Evolutionary conservation across 2,329 filamentous ascomycete genomes (phyloP), one percentile per base, ranked within the genome.

Genomic region (Trichoderma sp.): DNA sequence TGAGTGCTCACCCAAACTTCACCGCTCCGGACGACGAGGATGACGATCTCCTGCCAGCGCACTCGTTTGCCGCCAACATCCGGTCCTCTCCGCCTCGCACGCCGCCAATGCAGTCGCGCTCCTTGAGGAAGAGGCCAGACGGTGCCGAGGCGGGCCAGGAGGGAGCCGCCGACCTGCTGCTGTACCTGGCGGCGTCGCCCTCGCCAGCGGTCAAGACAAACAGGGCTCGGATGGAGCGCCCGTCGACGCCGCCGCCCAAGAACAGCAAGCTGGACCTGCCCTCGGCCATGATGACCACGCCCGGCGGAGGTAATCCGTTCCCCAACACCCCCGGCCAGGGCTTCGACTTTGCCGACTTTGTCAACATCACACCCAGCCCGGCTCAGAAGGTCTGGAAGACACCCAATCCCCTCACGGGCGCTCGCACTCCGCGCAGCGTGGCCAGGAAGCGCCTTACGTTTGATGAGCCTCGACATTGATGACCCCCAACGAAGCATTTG

Each of bases 311-410:
- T 67, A 90, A 88, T 72, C 77, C 89, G 54, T 86, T 88, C 72
- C 87, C 90, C 59, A 88, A 86, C 68, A 98, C 94, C 0, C 94
- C 94, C 0, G 89, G 89, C 17, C 90, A 93, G 73, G 80, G 77
- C 55, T 96, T 98, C 77, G 96, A 98, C 79, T 96, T 98, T 79
- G 88, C 93, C 60, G 95, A 99, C 75, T 99, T 97, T 78, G 90
- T 98, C 74, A 97, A 98, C 78, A 94, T 98, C 75, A 97, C 95
- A 7, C 95, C 95, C 0, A 97, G 92, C 73, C 95, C 95, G 21
- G 95, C 92, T 28, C 95, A 97, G 79, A 92, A 88, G 70, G 85
- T 88, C 10, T 97, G 93, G 91, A 92, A 90, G 75, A 96, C 93
- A 0, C 93, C 92, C 12, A 77, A 87, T 12, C 83, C 86, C 30